These are phyloP conservation scores for Rhodotorula sp. DNA, from an alignment of 1,284 basidiomycete species.

Conservation along the genomic window DNA sequence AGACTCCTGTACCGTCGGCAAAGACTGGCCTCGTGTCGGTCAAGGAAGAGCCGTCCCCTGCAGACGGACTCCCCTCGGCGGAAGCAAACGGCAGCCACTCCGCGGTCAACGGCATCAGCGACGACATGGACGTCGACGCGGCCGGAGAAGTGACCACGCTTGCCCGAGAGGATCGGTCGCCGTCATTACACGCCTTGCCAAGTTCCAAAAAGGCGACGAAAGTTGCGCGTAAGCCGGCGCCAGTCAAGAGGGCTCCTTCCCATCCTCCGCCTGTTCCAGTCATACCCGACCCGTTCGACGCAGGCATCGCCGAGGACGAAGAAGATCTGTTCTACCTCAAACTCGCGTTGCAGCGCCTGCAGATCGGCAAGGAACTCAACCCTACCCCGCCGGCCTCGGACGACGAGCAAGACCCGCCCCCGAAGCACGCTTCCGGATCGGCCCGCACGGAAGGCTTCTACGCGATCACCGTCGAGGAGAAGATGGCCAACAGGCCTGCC, in stretches of 20 bases:
- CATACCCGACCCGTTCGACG: constrained; percentile 59
- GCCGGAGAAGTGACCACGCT: neutral
- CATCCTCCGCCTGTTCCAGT: constrained; percentile 28
- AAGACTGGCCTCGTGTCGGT: neutral
- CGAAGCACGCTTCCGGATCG: constrained; percentile 70
- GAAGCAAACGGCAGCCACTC: neutral
- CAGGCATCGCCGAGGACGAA: constrained; percentile 72
- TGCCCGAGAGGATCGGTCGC: neutral
- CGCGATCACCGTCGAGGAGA: constrained; percentile 87
- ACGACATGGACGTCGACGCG: constrained; percentile 25
- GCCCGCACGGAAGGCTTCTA: constrained; percentile 92
- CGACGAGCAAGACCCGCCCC: constrained; percentile 29
- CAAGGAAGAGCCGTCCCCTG: constrained; percentile 17
- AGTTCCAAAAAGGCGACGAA: neutral
- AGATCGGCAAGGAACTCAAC: constrained; percentile 41
- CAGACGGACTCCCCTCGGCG: neutral
- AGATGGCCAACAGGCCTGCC: constrained; percentile 73
- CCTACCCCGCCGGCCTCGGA: constrained; percentile 38
- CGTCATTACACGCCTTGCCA: neutral
- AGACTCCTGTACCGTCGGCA: constrained; percentile 33
- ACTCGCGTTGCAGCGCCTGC: constrained; percentile 58
- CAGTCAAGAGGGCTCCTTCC: constrained; percentile 14
- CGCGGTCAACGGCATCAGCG: neutral
- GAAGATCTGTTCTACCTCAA: constrained; percentile 87
- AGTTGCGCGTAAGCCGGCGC: neutral